Conservation (phyloP, 192 early-diverging fungal genomes). For the Coemansia sp. region DNA sequence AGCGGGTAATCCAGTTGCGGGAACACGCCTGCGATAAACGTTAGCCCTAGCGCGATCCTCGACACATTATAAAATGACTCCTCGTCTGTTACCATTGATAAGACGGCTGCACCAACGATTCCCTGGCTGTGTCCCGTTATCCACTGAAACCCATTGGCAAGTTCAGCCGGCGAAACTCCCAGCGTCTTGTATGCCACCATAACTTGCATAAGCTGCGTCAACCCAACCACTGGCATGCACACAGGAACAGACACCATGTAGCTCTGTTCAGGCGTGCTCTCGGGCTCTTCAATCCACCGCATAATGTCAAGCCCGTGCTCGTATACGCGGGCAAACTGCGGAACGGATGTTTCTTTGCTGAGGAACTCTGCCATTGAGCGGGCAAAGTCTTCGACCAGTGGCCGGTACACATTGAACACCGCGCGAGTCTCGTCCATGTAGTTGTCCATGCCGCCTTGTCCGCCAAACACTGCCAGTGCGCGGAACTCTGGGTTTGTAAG, state of each 20-base stretch:
- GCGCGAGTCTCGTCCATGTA: constrained; percentile 87
- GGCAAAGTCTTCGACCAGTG: constrained; percentile 71
- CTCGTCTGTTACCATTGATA: constrained; percentile 76
- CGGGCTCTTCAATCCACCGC: constrained; percentile 74
- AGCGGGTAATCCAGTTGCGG: constrained; percentile 77
- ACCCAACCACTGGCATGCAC: constrained; percentile 83
- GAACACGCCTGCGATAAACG: constrained; percentile 82
- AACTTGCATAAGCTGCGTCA: constrained; percentile 89
- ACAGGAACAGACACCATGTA: constrained; percentile 78
- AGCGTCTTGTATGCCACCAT: constrained; percentile 76
- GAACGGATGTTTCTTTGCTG: constrained; percentile 57
- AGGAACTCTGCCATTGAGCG: constrained; percentile 69
- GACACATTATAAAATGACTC: constrained; percentile 79
- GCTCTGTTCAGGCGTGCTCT: constrained; percentile 67
- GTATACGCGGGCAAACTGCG: constrained; percentile 59
- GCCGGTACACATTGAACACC: constrained; percentile 73
- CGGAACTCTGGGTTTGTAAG: constrained; percentile 12
- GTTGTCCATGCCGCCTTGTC: constrained; percentile 91
- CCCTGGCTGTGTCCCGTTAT: constrained; percentile 92
- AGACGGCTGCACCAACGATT: constrained; percentile 81
- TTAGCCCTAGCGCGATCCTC: constrained; percentile 73
- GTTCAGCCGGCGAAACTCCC: constrained; percentile 60
- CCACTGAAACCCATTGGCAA: constrained; percentile 57
- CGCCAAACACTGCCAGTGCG: constrained; percentile 84
- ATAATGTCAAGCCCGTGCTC: constrained; percentile 76